phyloP scores from a whole-genome alignment of 768 basidiomycete species.

The Rhizopogon sp. region DNA sequence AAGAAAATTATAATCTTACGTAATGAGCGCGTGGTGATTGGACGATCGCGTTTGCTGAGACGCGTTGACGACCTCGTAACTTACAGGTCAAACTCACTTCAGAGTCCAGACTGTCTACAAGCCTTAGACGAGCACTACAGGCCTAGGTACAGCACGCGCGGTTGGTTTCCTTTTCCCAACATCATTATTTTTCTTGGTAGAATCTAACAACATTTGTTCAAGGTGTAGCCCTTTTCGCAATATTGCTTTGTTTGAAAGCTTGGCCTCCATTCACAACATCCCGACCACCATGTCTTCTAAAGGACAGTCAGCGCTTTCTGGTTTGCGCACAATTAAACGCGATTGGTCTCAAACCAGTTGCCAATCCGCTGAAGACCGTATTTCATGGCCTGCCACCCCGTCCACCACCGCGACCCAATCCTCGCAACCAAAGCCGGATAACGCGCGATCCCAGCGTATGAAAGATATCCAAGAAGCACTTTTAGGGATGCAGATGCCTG shows the following conservation, averaged over 20 bases:
- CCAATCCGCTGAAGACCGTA: constrained; percentile 27
- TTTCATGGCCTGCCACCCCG: constrained; percentile 37
- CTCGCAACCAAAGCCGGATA: constrained; percentile 13
- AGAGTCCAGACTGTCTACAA: background rate
- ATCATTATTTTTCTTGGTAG: background rate
- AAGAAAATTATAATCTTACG: too few relatives aligned
- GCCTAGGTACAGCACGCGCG: background rate
- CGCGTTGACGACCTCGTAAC: background rate
- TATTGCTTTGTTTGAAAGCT: background rate
- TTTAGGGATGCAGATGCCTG: constrained; percentile 22
- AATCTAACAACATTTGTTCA: background rate
- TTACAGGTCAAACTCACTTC: too few relatives aligned
- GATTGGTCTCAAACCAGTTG: constrained; percentile 52
- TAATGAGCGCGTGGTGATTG: too few relatives aligned
- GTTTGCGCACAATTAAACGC: constrained; percentile 54
- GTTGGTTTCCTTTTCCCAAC: background rate
- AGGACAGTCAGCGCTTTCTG: constrained; percentile 41
- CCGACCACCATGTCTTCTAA: constrained; percentile 19
- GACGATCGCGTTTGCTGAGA: background rate
- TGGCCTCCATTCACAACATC: background rate
- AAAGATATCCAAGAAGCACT: constrained; percentile 49
- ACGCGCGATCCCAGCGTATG: constrained; percentile 37
- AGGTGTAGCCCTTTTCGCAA: too few relatives aligned
- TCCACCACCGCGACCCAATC: constrained; percentile 3
- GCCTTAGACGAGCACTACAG: background rate